Evolutionary conservation across 2,329 filamentous ascomycete species (phyloP).

Genomic region (Plenodomus tracheiphilus): DNA sequence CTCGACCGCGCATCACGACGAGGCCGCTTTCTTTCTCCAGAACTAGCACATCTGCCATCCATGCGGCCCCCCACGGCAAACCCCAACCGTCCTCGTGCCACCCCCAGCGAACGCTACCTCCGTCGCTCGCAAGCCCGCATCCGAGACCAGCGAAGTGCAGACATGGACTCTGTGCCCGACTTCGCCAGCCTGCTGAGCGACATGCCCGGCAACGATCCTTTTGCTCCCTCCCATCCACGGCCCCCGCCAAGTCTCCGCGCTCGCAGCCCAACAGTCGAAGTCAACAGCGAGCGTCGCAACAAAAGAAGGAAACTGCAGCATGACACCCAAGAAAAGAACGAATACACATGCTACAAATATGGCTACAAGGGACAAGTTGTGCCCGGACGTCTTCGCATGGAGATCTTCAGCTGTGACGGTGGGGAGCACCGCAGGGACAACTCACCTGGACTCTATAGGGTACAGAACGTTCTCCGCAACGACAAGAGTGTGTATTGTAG

Average conservation of each 20-base stretch:
- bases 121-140: slow-evolving; percentile 38
- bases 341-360: slow-evolving; percentile 65
- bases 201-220: slow-evolving; percentile 17
- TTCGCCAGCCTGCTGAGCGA: slow-evolving; percentile 30
- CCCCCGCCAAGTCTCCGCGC: slow-evolving; percentile 7
- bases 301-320: slow-evolving; percentile 48
- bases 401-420: slow-evolving; percentile 87
- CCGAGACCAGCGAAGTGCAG: slow-evolving; percentile 26
- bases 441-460: slow-evolving; percentile 48
- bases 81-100: slow-evolving; percentile 36
- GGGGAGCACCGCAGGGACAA: slow-evolving; percentile 67
- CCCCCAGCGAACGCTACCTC: slow-evolving; percentile 42
- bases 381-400: slow-evolving; percentile 78
- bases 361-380: slow-evolving; percentile 87
- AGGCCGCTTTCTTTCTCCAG: too few species aligned
- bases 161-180: slow-evolving; percentile 26
- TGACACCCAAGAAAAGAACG: slow-evolving; percentile 24
- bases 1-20: slow-evolving; percentile 14
- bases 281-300: slow-evolving; percentile 25
- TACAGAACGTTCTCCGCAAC: slow-evolving; percentile 79
- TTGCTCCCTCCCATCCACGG: slow-evolving; percentile 9
- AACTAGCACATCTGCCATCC: neutral
- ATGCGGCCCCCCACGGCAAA: slow-evolving; percentile 23
- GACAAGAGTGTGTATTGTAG: slow-evolving; percentile 89
- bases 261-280: slow-evolving; percentile 28